These are phyloP conservation scores for Mortierella claussenii DNA, from an alignment of 192 early-diverging fungal species.

Conservation along the genomic window DNA sequence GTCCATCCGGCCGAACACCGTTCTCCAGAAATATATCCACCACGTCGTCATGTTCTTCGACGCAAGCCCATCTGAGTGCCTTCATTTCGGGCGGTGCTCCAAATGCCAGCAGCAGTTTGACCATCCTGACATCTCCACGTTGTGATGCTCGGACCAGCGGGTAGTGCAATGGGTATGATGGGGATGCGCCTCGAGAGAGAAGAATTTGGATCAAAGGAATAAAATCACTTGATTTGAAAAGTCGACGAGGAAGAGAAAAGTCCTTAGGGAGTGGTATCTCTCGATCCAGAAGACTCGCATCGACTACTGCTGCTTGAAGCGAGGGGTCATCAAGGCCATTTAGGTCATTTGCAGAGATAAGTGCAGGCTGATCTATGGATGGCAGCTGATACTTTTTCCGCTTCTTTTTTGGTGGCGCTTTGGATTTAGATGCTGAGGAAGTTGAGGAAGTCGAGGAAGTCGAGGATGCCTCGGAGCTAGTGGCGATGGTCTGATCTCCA, in stretches of 20 bases:
- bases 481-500: not conserved
- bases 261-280: conserved; percentile 34
- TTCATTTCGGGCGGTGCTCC: conserved; percentile 39
- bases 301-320: too few relatives aligned
- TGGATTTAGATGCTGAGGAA: not conserved
- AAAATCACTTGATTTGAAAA: conserved; percentile 24
- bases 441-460: too few relatives aligned
- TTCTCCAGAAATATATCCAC: conserved; percentile 37
- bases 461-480: not conserved
- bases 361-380: too few relatives aligned
- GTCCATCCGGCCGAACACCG: conserved; percentile 34
- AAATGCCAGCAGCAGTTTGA: conserved; percentile 12
- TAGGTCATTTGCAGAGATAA: too few relatives aligned
- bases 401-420: conserved; percentile 20
- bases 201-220: conserved; percentile 13
- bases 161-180: conserved; percentile 26
- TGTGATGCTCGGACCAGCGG: conserved; percentile 39
- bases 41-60: conserved; percentile 35
- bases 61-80: conserved; percentile 42
- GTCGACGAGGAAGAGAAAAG: conserved; percentile 37
- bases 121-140: conserved; percentile 42
- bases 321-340: too few relatives aligned
- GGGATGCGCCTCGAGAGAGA: conserved; percentile 33
- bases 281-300: not conserved
- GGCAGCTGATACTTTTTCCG: conserved; percentile 39